Conservation (phyloP, 768 basidiomycete genomes). For the Tricholoma terreum region DNA sequence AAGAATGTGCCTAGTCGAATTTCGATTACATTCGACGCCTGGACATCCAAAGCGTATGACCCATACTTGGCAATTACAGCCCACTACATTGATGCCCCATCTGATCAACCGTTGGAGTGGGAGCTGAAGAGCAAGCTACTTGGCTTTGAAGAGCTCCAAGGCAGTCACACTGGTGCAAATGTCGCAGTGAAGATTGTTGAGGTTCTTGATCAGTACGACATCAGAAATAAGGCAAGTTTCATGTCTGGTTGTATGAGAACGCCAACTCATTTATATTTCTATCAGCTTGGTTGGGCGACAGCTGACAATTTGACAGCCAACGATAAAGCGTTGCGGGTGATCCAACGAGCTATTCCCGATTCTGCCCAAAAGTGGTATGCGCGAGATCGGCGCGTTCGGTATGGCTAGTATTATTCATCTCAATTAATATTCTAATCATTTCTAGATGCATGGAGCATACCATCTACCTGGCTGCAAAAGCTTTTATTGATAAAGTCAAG, state of each 20-base stretch:
- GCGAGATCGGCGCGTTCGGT: conserved; percentile 18
- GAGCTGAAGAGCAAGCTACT: no score
- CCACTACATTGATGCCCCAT: no score
- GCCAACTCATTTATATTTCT: neutral
- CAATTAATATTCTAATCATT: neutral
- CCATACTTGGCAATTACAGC: conserved; percentile 13
- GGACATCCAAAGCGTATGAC: conserved; percentile 9
- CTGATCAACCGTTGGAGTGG: no score
- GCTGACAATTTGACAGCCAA: conserved; percentile 28
- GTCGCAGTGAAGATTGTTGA: no score
- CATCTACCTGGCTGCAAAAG: conserved; percentile 24
- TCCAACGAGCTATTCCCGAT: conserved; percentile 14
- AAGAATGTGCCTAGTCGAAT: conserved; percentile 5
- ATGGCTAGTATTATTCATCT: neutral
- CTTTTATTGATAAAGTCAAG: conserved; percentile 24
- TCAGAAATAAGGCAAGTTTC: conserved; percentile 2
- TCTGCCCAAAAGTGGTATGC: conserved; percentile 20
- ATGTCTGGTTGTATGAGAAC: neutral
- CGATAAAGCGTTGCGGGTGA: conserved; percentile 19
- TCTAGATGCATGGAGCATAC: conserved; percentile 33
- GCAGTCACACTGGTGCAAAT: no score
- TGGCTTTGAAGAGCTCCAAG: no score
- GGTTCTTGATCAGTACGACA: no score
- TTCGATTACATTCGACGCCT: conserved; percentile 13
- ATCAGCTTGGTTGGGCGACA: conserved; percentile 30